Percentiles rank a stretch among this genome's conserved stretches.
These are phyloP conservation scores for Heterobasidion parviporum DNA, from an alignment of 1,284 basidiomycete genomes.

Conservation along the genomic window DNA sequence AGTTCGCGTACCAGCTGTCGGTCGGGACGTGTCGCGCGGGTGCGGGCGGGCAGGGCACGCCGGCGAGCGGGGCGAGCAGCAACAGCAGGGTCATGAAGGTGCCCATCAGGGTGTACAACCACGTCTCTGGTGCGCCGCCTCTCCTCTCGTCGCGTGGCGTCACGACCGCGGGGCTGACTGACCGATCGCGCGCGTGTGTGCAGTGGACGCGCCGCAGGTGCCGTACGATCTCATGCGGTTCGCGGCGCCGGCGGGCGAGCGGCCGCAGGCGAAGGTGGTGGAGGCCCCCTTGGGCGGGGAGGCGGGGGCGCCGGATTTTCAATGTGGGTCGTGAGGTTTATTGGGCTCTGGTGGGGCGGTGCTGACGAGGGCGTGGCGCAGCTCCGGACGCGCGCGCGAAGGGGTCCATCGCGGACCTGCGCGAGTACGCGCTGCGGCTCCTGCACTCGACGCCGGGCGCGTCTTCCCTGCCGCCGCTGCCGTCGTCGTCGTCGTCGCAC, in stretches of 20 bases:
- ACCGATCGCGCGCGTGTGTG: neutral
- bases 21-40: constrained; percentile 77
- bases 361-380: neutral
- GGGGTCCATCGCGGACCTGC: constrained; percentile 7
- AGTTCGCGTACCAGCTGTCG: constrained; percentile 84
- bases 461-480: no score
- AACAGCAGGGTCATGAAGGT: constrained; percentile 81
- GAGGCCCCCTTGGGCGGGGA: constrained; percentile 5
- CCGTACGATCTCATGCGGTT: constrained; percentile 7
- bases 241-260: constrained; percentile 6
- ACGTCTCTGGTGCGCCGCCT: constrained; percentile 56
- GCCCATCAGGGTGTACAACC: constrained; percentile 81
- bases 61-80: constrained; percentile 27
- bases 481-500: neutral
- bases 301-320: no score
- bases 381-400: neutral
- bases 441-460: constrained; percentile 30
- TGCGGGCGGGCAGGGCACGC: constrained; percentile 8
- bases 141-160: neutral
- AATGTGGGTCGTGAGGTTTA: no score
- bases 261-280: constrained; percentile 11
- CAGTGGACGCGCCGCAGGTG: constrained; percentile 7
- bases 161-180: no score
- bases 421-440: constrained; percentile 21
- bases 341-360: no score